Conservation (phyloP, 2,329 filamentous ascomycete genomes). For the Chaetoscypha palmicola region DNA sequence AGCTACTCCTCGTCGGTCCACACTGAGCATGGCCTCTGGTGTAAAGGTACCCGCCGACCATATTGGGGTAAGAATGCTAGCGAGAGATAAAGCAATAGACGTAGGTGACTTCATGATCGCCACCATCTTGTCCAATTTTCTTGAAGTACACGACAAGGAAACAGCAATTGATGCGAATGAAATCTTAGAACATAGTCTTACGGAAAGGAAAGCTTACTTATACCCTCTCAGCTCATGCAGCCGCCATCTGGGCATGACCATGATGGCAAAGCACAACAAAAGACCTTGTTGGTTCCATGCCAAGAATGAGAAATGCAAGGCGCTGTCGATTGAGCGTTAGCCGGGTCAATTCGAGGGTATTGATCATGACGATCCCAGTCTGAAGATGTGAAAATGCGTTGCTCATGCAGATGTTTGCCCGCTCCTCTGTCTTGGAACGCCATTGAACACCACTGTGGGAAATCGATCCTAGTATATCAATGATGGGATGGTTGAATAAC, state of each 20-base stretch:
- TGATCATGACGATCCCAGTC: neutral
- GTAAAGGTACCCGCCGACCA: constrained; percentile 39
- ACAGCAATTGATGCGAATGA: neutral
- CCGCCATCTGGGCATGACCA: neutral
- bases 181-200: constrained; percentile 2
- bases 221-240: constrained; percentile 1
- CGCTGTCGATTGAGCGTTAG: neutral
- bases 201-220: constrained; percentile 10
- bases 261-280: neutral
- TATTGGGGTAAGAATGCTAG: constrained; percentile 10
- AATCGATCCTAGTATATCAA: no score
- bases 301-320: neutral
- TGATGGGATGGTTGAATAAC: no score
- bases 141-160: constrained; percentile 2
- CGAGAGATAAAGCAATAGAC: constrained; percentile 4
- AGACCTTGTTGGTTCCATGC: neutral
- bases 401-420: no score
- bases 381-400: no score
- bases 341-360: neutral
- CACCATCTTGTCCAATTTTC: constrained; percentile 6
- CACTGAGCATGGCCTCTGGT: constrained; percentile 67
- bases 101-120: constrained; percentile 8
- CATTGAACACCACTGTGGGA: no score
- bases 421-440: no score
- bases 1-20: constrained; percentile 62